Conservation (phyloP, 192 early-diverging fungal species). For the Umbelopsis vinacea region DNA sequence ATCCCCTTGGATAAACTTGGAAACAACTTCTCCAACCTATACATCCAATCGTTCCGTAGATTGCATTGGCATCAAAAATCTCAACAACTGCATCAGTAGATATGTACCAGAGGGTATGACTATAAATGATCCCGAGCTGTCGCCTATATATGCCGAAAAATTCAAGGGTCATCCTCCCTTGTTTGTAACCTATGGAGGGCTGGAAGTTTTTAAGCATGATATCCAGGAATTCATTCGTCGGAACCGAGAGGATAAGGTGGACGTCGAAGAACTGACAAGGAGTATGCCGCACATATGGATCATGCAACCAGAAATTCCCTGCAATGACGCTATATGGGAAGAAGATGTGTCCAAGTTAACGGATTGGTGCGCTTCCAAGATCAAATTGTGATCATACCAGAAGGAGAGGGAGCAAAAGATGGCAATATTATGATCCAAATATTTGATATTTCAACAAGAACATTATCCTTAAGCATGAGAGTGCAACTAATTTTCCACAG, state of each 20-base stretch:
- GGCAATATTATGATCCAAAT: too few species aligned
- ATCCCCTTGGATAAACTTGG: conserved; percentile 25
- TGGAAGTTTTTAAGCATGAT: conserved; percentile 19
- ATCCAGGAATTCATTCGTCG: neutral
- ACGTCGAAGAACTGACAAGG: conserved; percentile 4
- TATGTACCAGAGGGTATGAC: neutral
- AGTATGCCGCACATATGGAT: conserved; percentile 26
- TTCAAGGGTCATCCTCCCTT: conserved; percentile 19
- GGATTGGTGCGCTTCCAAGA: conserved; percentile 20
- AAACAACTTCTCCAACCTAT: neutral
- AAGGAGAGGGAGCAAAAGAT: too few species aligned
- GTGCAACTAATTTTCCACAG: too few species aligned
- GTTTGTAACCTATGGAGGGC: conserved; percentile 21
- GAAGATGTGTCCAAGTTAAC: conserved; percentile 5
- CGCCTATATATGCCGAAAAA: conserved; percentile 7
- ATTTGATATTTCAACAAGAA: too few species aligned
- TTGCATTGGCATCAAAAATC: neutral
- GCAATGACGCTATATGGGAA: conserved; percentile 12
- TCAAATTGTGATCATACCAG: neutral
- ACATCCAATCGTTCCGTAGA: neutral
- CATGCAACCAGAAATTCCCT: neutral
- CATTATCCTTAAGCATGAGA: too few species aligned
- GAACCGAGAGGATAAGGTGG: conserved; percentile 1
- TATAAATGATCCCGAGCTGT: neutral
- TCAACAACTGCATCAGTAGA: neutral